Conservation (phyloP, 2,329 filamentous ascomycete species). For the Fusarium mundagurra region DNA sequence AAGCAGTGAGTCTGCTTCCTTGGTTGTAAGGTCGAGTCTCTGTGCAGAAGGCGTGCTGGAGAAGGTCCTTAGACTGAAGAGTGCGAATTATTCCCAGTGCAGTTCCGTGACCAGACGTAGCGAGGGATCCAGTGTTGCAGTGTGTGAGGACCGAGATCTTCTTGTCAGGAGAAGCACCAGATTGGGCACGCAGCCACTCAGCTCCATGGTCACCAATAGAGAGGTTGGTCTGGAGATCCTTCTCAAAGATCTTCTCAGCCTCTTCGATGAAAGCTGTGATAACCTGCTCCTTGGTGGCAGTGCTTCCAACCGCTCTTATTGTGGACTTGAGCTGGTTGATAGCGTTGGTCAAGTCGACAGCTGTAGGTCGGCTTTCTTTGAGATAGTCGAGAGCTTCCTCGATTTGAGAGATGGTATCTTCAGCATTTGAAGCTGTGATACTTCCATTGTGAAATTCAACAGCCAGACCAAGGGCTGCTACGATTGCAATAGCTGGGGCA, state of each 20-base stretch:
- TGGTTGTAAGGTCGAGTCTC: slow-evolving; percentile 99
- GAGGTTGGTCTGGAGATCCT: slow-evolving; percentile 88
- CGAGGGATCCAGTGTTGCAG: slow-evolving; percentile 97
- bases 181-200: slow-evolving; percentile 78
- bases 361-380: slow-evolving; percentile 88
- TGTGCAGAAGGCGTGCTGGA: slow-evolving; percentile 92
- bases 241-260: slow-evolving; percentile 86
- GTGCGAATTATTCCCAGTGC: slow-evolving; percentile 93
- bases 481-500: slow-evolving; percentile 96
- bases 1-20: slow-evolving; percentile 92
- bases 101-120: slow-evolving; percentile 97
- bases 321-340: slow-evolving; percentile 79
- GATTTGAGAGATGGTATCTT: slow-evolving; percentile 76
- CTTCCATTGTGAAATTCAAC: slow-evolving; percentile 77
- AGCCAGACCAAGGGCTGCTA: slow-evolving; percentile 88
- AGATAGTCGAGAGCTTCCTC: slow-evolving; percentile 84
- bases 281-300: slow-evolving; percentile 61
- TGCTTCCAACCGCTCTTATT: slow-evolving; percentile 61
- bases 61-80: slow-evolving; percentile 70
- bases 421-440: slow-evolving; percentile 54
- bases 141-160: slow-evolving; percentile 88
- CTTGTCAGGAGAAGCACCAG: slow-evolving; percentile 57
- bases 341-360: slow-evolving; percentile 93
- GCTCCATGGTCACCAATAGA: slow-evolving; percentile 86
- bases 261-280: slow-evolving; percentile 77